Percentiles rank a stretch among this genome's conserved stretches.
phyloP scores from a whole-genome alignment of 805 yeast species.

The Blastobotrys mokoenaii region DNA sequence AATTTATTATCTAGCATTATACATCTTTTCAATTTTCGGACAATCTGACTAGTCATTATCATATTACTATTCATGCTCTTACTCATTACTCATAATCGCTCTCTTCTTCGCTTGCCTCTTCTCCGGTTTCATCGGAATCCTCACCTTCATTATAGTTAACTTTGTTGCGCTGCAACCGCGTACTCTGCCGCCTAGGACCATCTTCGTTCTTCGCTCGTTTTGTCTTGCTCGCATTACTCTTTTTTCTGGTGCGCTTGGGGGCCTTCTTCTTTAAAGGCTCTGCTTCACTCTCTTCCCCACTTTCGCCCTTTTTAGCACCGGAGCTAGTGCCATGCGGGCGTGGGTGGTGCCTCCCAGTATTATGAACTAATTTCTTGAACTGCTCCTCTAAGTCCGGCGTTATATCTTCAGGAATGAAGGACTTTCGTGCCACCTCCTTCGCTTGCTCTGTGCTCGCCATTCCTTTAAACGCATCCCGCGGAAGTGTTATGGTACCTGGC shows the following conservation, averaged over 20 bases:
- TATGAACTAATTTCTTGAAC: constrained; percentile 4
- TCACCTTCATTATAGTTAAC: constrained; percentile 16
- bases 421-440: constrained; percentile 43
- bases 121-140: constrained; percentile 14
- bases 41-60: neutral
- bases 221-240: neutral
- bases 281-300: neutral
- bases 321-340: neutral
- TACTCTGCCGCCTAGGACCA: constrained; percentile 9
- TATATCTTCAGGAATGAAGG: constrained; percentile 46
- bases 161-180: neutral
- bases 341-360: neutral
- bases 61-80: neutral
- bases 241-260: neutral
- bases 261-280: neutral
- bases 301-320: neutral
- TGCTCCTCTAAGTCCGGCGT: constrained; percentile 17
- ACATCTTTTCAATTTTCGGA: neutral
- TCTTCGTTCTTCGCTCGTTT: constrained; percentile 18
- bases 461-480: constrained; percentile 62
- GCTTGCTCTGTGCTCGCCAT: constrained; percentile 52
- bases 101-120: constrained; percentile 12
- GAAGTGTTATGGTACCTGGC: constrained; percentile 69
- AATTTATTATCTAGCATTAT: neutral
- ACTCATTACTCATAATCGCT: constrained; percentile 10